These are phyloP conservation scores for Beauveria caledonica DNA, from an alignment of 2,329 filamentous ascomycete genomes.

Conservation along the genomic window DNA sequence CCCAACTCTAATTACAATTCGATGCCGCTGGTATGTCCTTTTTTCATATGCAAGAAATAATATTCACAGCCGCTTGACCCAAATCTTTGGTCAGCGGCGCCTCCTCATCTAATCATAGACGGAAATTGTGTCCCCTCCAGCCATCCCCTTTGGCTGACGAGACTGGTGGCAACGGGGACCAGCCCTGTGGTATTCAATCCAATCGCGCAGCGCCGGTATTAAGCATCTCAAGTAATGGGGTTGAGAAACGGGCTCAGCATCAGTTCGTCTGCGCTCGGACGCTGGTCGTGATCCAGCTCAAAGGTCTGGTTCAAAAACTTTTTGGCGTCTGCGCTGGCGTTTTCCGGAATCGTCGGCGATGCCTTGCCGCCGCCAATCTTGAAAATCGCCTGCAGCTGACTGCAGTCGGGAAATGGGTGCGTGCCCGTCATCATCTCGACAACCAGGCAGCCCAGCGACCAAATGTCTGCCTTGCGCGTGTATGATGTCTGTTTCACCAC, in stretches of 20 bases:
- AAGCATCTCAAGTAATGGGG: conserved; percentile 50
- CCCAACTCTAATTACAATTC: conserved; percentile 6
- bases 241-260: conserved; percentile 75
- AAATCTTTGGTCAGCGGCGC: not conserved
- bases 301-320: conserved; percentile 84
- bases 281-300: conserved; percentile 87
- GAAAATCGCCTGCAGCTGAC: conserved; percentile 95
- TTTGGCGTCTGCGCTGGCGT: conserved; percentile 75
- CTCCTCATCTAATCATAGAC: not conserved
- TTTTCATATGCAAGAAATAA: conserved; percentile 4
- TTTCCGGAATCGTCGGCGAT: conserved; percentile 79
- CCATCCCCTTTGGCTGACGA: not conserved
- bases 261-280: conserved; percentile 86
- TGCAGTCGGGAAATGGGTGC: conserved; percentile 94
- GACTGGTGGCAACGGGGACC: not conserved
- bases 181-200: not conserved
- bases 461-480: conserved; percentile 97
- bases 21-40: not conserved
- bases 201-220: not conserved
- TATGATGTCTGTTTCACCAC: conserved; percentile 97
- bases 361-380: conserved; percentile 89
- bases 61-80: not conserved
- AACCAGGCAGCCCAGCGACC: conserved; percentile 92
- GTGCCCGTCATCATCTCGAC: conserved; percentile 99
- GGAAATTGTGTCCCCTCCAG: not conserved